These are phyloP conservation scores for Vicia villosa DNA, from an alignment of 306 rosid genomes.

Conservation along the genomic window DNA sequence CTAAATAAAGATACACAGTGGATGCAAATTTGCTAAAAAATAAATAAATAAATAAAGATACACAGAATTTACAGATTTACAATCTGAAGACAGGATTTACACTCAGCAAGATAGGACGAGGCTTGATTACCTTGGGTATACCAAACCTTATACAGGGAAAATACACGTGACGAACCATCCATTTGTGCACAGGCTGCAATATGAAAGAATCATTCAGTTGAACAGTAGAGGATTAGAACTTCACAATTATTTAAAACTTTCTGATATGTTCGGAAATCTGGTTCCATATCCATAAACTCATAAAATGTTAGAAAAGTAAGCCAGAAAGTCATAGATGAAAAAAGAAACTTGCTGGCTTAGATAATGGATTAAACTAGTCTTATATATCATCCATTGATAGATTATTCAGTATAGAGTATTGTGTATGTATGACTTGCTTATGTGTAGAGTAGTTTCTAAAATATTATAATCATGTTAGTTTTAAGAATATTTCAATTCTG, in stretches of 20 bases:
- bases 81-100: constrained; percentile 11
- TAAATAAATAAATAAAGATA: no score
- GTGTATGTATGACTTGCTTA: not conserved
- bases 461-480: not conserved
- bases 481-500: not conserved
- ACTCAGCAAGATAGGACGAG: constrained; percentile 9
- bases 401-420: not conserved
- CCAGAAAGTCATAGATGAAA: constrained; percentile 4
- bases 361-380: constrained; percentile 3
- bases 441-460: constrained; percentile 8
- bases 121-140: constrained; percentile 68
- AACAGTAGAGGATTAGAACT: constrained; percentile 22
- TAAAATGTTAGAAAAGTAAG: constrained; percentile 1
- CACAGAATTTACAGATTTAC: no score
- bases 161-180: constrained; percentile 96
- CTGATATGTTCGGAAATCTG: constrained; percentile 7
- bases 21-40: no score
- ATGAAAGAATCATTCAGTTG: constrained; percentile 35
- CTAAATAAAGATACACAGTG: no score
- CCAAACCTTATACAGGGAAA: constrained; percentile 84
- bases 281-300: constrained; percentile 23
- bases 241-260: constrained; percentile 7
- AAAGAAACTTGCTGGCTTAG: not conserved
- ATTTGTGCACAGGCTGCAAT: constrained; percentile 93
- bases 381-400: not conserved